Percentiles rank a stretch among this genome's conserved stretches.
Conservation (phyloP, 768 basidiomycete genomes). For the Macrolepiota fuliginosa region DNA sequence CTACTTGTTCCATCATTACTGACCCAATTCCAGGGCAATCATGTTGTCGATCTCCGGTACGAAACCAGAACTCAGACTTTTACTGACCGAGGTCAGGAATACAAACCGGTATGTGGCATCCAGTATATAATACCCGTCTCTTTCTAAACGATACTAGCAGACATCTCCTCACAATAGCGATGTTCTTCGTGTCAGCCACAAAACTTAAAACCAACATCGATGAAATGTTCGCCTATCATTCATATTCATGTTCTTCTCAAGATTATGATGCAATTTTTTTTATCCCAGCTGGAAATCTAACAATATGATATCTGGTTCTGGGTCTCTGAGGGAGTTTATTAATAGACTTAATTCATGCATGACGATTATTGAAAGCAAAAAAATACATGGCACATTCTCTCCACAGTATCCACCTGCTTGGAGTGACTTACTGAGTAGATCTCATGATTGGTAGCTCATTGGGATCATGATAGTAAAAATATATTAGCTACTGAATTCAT, state of each 20-base stretch:
- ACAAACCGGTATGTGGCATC: neutral
- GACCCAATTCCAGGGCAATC: neutral
- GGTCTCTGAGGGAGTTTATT: too few species aligned
- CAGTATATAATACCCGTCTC: neutral
- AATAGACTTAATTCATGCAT: too few species aligned
- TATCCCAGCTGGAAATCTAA: neutral
- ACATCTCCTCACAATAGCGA: neutral
- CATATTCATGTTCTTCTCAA: neutral
- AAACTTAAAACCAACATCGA: neutral
- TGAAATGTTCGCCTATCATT: neutral
- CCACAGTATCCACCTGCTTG: too few species aligned
- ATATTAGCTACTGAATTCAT: too few species aligned
- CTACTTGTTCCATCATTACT: neutral
- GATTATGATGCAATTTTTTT: neutral
- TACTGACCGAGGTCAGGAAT: neutral
- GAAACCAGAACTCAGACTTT: conserved; percentile 1
- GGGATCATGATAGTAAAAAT: too few species aligned
- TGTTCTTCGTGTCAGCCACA: neutral
- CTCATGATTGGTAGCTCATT: too few species aligned
- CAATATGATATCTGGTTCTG: too few species aligned
- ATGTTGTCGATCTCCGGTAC: neutral
- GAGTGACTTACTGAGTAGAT: too few species aligned
- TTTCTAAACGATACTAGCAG: neutral
- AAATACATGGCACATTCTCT: too few species aligned
- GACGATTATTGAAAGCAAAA: too few species aligned